Evolutionary conservation across 2,329 filamentous ascomycete species (phyloP), one percentile per base, ranked within the genome.

Genomic region (Epichloe sp.): DNA sequence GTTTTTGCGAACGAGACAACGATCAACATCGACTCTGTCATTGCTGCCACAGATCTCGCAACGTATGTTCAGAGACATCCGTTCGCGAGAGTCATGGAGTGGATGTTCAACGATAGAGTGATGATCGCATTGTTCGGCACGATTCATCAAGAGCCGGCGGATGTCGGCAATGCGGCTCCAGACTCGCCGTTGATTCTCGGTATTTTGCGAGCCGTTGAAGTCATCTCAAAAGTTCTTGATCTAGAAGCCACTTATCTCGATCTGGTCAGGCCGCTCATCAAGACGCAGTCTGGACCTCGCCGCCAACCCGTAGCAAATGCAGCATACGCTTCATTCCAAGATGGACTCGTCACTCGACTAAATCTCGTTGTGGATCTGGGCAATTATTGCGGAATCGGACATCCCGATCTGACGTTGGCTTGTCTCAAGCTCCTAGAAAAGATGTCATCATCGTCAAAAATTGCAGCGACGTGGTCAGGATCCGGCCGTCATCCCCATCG

Each of bases 71-170:
- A 82, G 23, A 77, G 95, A 49, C 94, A 98, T 68, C 91, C 94
- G 0, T 98, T 97, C 62, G 83, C 87, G 3, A 82, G 94, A 53
- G 84, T 95, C 15, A 96, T 97, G 86, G 93, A 98, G 63, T 97
- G 93, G 89, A 80, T 98, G 68, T 95, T 95, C 67, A 96, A 95
- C 63, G 88, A 94, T 61, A 88, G 85, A 56, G 87, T 96, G 21
- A 80, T 95, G 60, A 79, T 79, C 56, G 80, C 84, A 14, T 70
- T 98, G 2, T 91, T 96, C 65, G 76, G 80, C 52, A 80, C 85
- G 11, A 80, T 93, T 34, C 86, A 91, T 58, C 85, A 94, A 63
- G 80, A 91, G 57, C 71, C 84, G 15, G 73, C 77, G 7, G 82
- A 86, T 53, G 78, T 96, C 41, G 80, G 86, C 54, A 82, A 79